Conservation (phyloP, 116 monocot genomes). For the Dioscorea cayenensis region DNA sequence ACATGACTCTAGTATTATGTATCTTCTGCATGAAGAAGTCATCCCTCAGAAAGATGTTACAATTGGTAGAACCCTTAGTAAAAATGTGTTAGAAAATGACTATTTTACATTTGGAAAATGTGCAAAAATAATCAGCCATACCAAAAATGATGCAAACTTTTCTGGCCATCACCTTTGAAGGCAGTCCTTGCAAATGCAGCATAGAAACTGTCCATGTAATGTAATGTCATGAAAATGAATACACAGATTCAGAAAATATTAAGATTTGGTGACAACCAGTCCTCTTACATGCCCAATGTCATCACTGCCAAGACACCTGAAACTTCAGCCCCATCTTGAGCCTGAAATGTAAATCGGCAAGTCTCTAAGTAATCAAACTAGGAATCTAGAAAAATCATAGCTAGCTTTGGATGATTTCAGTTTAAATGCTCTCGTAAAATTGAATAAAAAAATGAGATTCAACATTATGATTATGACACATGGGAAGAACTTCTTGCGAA, state of each 20-base stretch:
- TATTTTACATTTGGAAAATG: not conserved
- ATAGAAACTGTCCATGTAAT: constrained; percentile 68
- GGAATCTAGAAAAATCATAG: not conserved
- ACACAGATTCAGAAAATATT: not conserved
- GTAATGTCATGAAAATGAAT: not conserved
- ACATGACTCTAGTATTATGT: not conserved
- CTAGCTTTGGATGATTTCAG: not conserved
- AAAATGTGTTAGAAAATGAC: not conserved
- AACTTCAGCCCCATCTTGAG: constrained; percentile 80
- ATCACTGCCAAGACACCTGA: constrained; percentile 97
- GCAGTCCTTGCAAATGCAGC: constrained; percentile 93
- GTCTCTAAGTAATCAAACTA: not conserved
- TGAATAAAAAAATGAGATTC: too few relatives aligned
- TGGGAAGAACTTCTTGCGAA: too few relatives aligned
- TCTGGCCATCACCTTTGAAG: constrained; percentile 94
- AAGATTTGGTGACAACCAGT: not conserved
- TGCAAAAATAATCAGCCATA: constrained; percentile 17
- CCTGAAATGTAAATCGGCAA: constrained; percentile 25
- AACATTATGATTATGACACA: too few relatives aligned
- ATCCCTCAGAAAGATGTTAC: not conserved
- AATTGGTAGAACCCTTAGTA: not conserved
- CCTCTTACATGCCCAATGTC: constrained; percentile 95
- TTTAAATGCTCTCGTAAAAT: not conserved
- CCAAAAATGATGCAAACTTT: constrained; percentile 99
- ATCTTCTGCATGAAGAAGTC: not conserved